A percentile compares a stretch with the other conserved stretches of the same genome.
Evolutionary conservation across 148 eudicot genomes (phyloP).

Genomic region (Heliamphora exappendiculata): DNA sequence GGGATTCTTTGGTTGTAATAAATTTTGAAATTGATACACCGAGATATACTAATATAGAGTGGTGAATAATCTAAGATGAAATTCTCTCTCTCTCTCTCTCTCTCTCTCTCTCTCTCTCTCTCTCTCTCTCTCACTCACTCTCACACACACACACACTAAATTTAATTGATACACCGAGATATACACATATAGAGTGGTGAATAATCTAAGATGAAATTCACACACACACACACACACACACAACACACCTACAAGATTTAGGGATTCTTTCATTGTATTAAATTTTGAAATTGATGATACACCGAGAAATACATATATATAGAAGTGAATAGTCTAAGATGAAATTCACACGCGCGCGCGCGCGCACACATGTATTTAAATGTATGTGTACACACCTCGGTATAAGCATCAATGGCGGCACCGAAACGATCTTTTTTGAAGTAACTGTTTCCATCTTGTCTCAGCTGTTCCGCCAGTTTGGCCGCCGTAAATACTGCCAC

Average conservation of each 20-base stretch:
- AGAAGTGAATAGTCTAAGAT: neutral
- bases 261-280: neutral
- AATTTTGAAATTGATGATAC: neutral
- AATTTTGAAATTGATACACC: neutral
- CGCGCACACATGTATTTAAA: no score
- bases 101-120: no score
- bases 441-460: conserved; percentile 57
- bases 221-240: no score
- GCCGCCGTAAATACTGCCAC: conserved; percentile 19
- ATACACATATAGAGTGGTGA: no score
- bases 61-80: no score
- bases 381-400: conserved; percentile 50
- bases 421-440: conserved; percentile 57
- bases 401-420: conserved; percentile 98
- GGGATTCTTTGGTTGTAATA: no score
- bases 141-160: no score
- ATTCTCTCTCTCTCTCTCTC: neutral
- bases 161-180: no score
- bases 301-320: neutral
- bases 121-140: no score
- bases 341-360: neutral
- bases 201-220: no score
- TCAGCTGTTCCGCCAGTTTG: conserved; percentile 65
- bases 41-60: no score
- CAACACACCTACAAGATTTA: no score